These are phyloP conservation scores for Taphrina confusa DNA, from an alignment of 1,139 yeast species.

Conservation along the genomic window DNA sequence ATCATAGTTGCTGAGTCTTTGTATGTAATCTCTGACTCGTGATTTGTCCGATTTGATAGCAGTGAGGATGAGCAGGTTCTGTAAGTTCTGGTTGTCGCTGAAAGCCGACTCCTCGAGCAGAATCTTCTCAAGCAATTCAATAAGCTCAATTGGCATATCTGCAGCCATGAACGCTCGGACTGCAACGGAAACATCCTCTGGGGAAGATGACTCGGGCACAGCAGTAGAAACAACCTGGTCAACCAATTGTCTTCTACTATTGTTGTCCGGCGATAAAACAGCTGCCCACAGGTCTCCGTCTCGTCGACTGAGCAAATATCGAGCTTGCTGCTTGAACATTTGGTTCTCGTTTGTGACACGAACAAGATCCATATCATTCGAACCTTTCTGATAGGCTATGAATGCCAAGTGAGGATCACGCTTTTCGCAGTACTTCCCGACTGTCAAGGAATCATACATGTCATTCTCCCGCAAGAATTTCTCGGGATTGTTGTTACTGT, in stretches of 20 bases:
- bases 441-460: conserved; percentile 84
- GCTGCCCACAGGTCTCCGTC: conserved; percentile 78
- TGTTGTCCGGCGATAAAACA: conserved; percentile 73
- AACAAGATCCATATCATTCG: conserved; percentile 83
- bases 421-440: conserved; percentile 98
- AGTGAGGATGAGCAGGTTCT: conserved; percentile 86
- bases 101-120: conserved; percentile 96
- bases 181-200: conserved; percentile 93
- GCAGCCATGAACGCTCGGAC: conserved; percentile 97
- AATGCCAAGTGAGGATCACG: conserved; percentile 98
- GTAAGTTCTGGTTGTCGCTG: conserved; percentile 90
- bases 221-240: conserved; percentile 94
- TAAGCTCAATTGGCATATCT: conserved; percentile 86
- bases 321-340: conserved; percentile 98
- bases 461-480: conserved; percentile 90
- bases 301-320: conserved; percentile 83
- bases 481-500: conserved; percentile 95
- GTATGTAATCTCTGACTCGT: conserved; percentile 79
- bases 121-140: conserved; percentile 91
- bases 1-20: conserved; percentile 85
- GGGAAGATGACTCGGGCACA: conserved; percentile 90
- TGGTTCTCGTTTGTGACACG: conserved; percentile 92
- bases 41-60: conserved; percentile 94
- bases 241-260: conserved; percentile 83
- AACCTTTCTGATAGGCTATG: conserved; percentile 94